A percentile compares a stretch with the other conserved stretches of the same genome.
Evolutionary conservation across 148 eudicot species (phyloP).

Genomic region (Rhododendron ferrugineum): DNA sequence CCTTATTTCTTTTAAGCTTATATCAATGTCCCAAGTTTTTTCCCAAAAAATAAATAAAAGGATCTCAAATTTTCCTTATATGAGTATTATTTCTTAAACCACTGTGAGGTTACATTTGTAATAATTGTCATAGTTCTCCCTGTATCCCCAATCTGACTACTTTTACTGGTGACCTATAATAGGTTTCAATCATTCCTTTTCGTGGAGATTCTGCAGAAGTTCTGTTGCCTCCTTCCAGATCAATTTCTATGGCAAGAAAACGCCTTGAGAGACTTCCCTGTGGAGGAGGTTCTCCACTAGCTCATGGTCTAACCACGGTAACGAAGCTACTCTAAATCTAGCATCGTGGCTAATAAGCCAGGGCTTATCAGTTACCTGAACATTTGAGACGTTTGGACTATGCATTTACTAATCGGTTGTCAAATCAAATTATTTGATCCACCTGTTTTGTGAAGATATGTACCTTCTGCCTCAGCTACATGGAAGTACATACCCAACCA

Average conservation of each 20-base stretch:
- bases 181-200: slow-evolving; percentile 94
- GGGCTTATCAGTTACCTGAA: neutral
- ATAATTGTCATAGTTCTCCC: neutral
- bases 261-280: slow-evolving; percentile 99
- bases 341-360: neutral
- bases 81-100: neutral
- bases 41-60: neutral
- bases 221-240: slow-evolving; percentile 92
- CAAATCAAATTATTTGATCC: neutral
- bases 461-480: neutral
- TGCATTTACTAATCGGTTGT: neutral
- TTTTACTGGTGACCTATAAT: slow-evolving; percentile 2
- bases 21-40: neutral
- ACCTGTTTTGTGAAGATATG: neutral
- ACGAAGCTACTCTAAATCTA: slow-evolving; percentile 10
- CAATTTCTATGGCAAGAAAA: slow-evolving; percentile 97
- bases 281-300: slow-evolving; percentile 98
- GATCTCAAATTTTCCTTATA: neutral
- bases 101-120: neutral
- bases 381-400: neutral
- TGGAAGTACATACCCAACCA: neutral
- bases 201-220: slow-evolving; percentile 97
- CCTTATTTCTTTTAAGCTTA: neutral
- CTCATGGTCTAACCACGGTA: slow-evolving; percentile 99
- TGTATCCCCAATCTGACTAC: neutral